phyloP scores from a whole-genome alignment of 148 eudicot species.

The Persicaria maculosa region DNA sequence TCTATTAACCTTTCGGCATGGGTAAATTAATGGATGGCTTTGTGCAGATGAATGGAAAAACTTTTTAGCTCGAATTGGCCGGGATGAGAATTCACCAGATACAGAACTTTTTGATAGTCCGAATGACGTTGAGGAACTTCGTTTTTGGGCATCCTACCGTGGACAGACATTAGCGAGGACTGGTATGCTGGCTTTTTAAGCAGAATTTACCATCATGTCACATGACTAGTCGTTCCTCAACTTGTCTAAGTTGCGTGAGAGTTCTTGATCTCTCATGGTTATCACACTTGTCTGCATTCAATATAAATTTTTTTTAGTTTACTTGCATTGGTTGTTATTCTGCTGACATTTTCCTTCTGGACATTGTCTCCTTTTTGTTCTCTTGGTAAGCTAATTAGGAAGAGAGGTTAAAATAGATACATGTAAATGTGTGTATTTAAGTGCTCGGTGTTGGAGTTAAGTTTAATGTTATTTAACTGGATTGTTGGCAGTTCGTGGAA shows the following conservation, averaged over 20 bases:
- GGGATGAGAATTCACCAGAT: slow-evolving; percentile 73
- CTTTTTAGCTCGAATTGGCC: slow-evolving; percentile 89
- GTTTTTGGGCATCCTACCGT: slow-evolving; percentile 97
- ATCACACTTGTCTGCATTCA: not conserved
- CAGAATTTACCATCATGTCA: not conserved
- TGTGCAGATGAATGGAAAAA: slow-evolving; percentile 89
- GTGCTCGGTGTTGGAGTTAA: not conserved
- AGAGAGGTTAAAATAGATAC: not conserved
- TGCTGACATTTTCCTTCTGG: not conserved
- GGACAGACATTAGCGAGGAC: slow-evolving; percentile 98
- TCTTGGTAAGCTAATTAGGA: not conserved
- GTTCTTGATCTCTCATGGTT: not conserved
- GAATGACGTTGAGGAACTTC: slow-evolving; percentile 71
- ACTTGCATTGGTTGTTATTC: not conserved
- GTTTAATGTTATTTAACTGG: not conserved
- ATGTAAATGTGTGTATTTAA: not conserved
- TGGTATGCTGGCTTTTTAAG: slow-evolving; percentile 27
- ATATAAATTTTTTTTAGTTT: not conserved
- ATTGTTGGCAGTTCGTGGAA: slow-evolving; percentile 77
- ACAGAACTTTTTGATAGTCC: slow-evolving; percentile 69
- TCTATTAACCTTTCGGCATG: not conserved
- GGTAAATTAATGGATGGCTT: not conserved
- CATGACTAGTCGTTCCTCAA: not conserved
- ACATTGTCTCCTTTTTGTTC: not conserved
- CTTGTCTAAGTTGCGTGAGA: not conserved